Conservation (phyloP, 768 basidiomycete genomes). For the Suillus subluteus region DNA sequence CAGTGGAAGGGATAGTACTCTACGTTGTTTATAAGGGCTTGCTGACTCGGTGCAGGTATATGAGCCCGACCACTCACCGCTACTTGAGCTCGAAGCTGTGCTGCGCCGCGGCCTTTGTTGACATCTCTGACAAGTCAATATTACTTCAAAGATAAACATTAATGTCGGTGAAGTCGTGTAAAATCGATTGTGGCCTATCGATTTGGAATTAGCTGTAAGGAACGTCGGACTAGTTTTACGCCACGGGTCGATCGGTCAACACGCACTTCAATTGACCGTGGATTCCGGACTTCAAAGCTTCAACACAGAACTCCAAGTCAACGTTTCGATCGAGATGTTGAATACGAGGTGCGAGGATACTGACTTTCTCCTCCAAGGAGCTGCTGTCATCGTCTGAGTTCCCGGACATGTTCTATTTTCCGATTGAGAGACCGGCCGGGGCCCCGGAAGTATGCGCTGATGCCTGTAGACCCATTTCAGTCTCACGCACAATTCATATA, state of each 20-base stretch:
- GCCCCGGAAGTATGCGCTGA: conserved; percentile 50
- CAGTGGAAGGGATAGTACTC: no score
- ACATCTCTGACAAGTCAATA: no score
- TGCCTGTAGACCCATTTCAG: conserved; percentile 46
- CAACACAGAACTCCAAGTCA: conserved; percentile 60
- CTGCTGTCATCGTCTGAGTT: conserved; percentile 45
- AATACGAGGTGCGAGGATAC: conserved; percentile 11
- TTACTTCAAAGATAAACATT: no score
- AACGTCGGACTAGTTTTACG: no score
- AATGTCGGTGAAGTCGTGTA: no score
- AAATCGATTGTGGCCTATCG: no score
- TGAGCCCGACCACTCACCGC: no score
- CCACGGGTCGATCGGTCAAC: conserved; percentile 23
- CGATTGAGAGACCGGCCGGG: conserved; percentile 58
- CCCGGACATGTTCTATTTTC: conserved; percentile 55
- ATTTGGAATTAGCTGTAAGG: no score
- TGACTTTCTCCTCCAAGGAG: conserved; percentile 32
- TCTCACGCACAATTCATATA: background rate
- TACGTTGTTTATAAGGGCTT: no score
- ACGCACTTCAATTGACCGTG: conserved; percentile 69
- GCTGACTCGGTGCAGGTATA: no score
- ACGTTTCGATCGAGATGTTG: conserved; percentile 19
- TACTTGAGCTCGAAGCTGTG: no score
- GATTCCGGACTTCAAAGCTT: conserved; percentile 59
- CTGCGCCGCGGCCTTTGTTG: no score